phyloP scores from a whole-genome alignment of 2,329 filamentous ascomycete species.

The Aspergillus glaucus region DNA sequence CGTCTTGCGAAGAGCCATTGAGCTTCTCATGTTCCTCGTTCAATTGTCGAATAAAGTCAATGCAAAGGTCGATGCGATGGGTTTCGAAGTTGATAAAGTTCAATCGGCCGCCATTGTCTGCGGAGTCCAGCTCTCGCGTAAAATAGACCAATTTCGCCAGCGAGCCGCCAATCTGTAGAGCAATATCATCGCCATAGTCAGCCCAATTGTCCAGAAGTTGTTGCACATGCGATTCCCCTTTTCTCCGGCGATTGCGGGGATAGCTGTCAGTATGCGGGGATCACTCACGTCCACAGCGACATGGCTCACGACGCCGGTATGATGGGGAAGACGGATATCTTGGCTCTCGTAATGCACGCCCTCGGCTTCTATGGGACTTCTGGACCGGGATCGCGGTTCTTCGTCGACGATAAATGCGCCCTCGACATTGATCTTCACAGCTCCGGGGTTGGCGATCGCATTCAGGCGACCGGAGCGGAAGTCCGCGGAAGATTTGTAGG shows the following conservation, averaged over 20 bases:
- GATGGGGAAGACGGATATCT: slow-evolving; percentile 93
- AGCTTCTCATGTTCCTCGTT: slow-evolving; percentile 73
- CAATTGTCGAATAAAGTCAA: slow-evolving; percentile 81
- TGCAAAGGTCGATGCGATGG: slow-evolving; percentile 84
- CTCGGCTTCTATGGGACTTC: slow-evolving; percentile 45
- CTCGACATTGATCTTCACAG: slow-evolving; percentile 91
- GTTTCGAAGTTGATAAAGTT: slow-evolving; percentile 98
- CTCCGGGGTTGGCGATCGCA: slow-evolving; percentile 54
- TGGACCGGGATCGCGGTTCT: slow-evolving; percentile 52
- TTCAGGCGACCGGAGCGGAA: slow-evolving; percentile 26
- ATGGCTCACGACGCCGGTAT: slow-evolving; percentile 91
- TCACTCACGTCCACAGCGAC: slow-evolving; percentile 84
- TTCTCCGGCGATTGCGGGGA: slow-evolving; percentile 23
- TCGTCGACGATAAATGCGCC: slow-evolving; percentile 95
- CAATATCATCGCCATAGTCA: slow-evolving; percentile 3
- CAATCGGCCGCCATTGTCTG: slow-evolving; percentile 76
- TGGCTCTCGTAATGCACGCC: slow-evolving; percentile 68
- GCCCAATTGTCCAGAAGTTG: neutral
- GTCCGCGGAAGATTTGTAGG: slow-evolving; percentile 16
- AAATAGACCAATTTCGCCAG: slow-evolving; percentile 97
- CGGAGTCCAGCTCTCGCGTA: slow-evolving; percentile 74
- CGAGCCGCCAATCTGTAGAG: slow-evolving; percentile 79
- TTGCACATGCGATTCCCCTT: neutral
- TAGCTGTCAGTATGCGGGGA: slow-evolving; percentile 22
- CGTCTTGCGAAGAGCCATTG: slow-evolving; percentile 63